Percentiles rank a stretch among this genome's conserved stretches.
These are phyloP conservation scores for Pleurozium schreberi DNA, from an alignment of 225 moss, liverwort and hornwort genomes.

Conservation along the genomic window DNA sequence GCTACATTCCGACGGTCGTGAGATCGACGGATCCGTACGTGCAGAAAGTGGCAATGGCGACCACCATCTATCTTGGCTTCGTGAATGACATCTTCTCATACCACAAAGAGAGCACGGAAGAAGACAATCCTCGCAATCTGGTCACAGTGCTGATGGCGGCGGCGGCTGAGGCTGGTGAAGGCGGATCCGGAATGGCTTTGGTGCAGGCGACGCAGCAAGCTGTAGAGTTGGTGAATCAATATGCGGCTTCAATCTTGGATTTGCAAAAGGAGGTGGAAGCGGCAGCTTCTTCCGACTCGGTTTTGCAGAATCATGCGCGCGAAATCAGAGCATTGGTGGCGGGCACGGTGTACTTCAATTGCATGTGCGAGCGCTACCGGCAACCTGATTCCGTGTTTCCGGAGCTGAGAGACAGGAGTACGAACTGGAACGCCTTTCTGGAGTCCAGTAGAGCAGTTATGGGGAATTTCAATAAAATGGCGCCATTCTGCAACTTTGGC, in stretches of 20 bases:
- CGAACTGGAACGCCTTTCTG: not conserved
- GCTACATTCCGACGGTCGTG: not conserved
- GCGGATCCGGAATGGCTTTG: not conserved
- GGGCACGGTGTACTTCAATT: not conserved
- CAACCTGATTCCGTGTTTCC: not conserved
- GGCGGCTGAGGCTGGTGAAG: not conserved
- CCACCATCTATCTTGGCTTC: not conserved
- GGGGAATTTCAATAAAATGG: too few species aligned
- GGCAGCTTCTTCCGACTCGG: not conserved
- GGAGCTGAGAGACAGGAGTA: not conserved
- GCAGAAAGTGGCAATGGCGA: not conserved
- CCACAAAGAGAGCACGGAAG: not conserved
- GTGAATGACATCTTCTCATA: not conserved
- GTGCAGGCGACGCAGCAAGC: not conserved
- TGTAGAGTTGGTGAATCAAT: not conserved
- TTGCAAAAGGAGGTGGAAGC: not conserved
- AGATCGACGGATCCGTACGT: not conserved
- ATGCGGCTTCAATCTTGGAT: not conserved
- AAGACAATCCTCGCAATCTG: not conserved
- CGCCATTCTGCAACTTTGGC: too few species aligned
- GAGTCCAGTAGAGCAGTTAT: not conserved
- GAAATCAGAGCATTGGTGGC: not conserved
- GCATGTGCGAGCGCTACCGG: not conserved
- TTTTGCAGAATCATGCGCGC: not conserved
- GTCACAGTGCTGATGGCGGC: not conserved